Base-by-base conservation (phyloP, 768 basidiomycete genomes). In the Gyrodon lividus region DNA sequence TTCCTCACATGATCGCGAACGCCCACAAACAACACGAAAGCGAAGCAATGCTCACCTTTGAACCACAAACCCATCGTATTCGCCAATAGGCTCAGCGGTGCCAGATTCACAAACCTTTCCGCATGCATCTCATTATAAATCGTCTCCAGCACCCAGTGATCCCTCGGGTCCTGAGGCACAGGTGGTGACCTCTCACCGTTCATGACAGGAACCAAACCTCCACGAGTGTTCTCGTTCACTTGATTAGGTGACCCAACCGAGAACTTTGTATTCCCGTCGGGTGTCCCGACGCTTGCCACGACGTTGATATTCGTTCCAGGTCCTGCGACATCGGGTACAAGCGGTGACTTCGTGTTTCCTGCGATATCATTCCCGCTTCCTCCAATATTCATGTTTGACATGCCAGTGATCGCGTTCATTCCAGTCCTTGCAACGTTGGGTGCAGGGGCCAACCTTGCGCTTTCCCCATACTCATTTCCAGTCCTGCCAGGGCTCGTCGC, bases 51-150 rank as follows among this genome's bases (percentile, higher is more conserved):
- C 72, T 54, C 52, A 83, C 87, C 82, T 68, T 74, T 77, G 60
- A 90, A 86, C 68, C 86, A 78, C 48, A 81, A 60, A 13, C 78
- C 76, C 16, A 89, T 65, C 7, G 74, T 72, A 55, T 82, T 84
- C 13, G 75, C 70, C 44, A 90, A 67, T 37, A 89, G 57, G 1
- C 84, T 82, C 14, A 88, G 63, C 2, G 87, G 87, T 20, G 79
- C 69, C 2, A 79, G 66, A 61, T 89, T 89, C 59, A 90, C 82
- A 59, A 86, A 89, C 31, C 85, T 71, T 13, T 80, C 72, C 5
- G 78, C 78, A 23, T 88, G 83, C 80, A 86, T 83, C 56, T 84
- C 81, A 17, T 70, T 75, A 70, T 87, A 89, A 10, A 88, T 83
- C 40, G 68, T 69, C 58, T 84, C 81, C 20, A 90, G 70, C 12